Evolutionary conservation across 148 eudicot genomes (phyloP), one percentile per base, ranked within the genome.

Genomic region (Mesembryanthemum crystallinum): DNA sequence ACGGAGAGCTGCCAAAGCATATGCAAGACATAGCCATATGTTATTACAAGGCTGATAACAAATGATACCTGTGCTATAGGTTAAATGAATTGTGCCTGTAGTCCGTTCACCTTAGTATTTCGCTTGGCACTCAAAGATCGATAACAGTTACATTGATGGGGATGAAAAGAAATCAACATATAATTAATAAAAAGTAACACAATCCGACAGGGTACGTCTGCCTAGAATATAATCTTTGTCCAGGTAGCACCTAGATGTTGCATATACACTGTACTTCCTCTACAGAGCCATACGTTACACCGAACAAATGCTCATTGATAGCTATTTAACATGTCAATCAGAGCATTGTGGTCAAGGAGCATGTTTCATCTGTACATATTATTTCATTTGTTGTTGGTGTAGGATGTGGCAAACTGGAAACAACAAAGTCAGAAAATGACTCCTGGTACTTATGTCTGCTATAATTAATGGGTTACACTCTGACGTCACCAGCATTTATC

Each of bases 21-120:
- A 72, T 65, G 55, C 52, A 71, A 39, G 73, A 77, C 66, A 67
- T 73, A 81, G 69, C 51, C 29, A 69, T 59, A 74, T 70, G 67
- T 64, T 72, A 42, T 61, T n/a, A 61, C 68, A 73, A 69, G 77
- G 63, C 8, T 33, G 69, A 45, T 62, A 67, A 65, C 64, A 75
- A 71, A 71, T 64, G 67, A 76, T 84, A 85, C 83, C 79, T 84
- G 88, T 78, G 74, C 73, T 72, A 76, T 64, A 76, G 25, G 47
- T 47, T 62, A 59, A 23, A 3, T 17, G 42, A 47, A 71, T 24
- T 3, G 33, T 11, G 32, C 57, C 73, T 79, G 55, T 20, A 42
- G 37, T 52, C 24, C 35, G 20, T n/a, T 68, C 42, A 74, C 32
- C 67, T 79, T 49, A 47, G 29, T 28, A 69, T 39, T 57, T 39